Evolutionary conservation across 768 basidiomycete genomes (phyloP), one percentile per base, ranked within the genome.

Genomic region (Coprinellus aureogranulatus): DNA sequence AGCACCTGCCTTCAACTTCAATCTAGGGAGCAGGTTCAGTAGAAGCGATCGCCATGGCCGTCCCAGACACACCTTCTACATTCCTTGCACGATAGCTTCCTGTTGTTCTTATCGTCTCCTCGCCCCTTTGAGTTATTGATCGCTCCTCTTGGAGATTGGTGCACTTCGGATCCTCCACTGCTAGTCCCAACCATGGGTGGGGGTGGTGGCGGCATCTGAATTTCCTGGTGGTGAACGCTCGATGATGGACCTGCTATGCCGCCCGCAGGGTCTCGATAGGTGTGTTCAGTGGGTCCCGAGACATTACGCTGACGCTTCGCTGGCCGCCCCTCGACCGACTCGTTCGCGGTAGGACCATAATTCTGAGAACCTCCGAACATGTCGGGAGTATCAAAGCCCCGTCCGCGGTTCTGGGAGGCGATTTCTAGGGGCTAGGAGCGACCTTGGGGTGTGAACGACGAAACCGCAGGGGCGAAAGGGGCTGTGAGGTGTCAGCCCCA

Each of bases 41-140:
- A 47, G 34, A 45, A 47, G 39, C 51, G 41, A 27, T 52, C 28
- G 42, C 53, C 37, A 31, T 34, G 45, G 52, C 23, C 41, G 27
- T 44, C 34, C n/a, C 27, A 45, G 26, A 67, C 70, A 54, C 54
- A 75, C 80, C 81, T 70, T 20, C 81, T 73, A 68, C 81, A 82
- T 64, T 82, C 81, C 58, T 75, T 78, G 63, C 81, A 82, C 22
- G 80, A 81, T 25, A 80, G 60, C 57, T 73, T 75, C 49, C 79
- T 74, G 61, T 74, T 76, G 54, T 58, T 58, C 51, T 58, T 58
- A 40, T 58, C 57, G 12, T 58, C 57, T 3, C 50, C 49, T 11
- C 57, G 50, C 22, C 41, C 26, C 41, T 37, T 44, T 14, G 27
- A 25, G 8, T 41, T 27, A 12, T 23, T 42, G 22, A 10, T 27